Percentiles rank a stretch among this genome's conserved stretches.
Evolutionary conservation across 768 basidiomycete genomes (phyloP).

Genomic region (Fibroporia radiculosa): DNA sequence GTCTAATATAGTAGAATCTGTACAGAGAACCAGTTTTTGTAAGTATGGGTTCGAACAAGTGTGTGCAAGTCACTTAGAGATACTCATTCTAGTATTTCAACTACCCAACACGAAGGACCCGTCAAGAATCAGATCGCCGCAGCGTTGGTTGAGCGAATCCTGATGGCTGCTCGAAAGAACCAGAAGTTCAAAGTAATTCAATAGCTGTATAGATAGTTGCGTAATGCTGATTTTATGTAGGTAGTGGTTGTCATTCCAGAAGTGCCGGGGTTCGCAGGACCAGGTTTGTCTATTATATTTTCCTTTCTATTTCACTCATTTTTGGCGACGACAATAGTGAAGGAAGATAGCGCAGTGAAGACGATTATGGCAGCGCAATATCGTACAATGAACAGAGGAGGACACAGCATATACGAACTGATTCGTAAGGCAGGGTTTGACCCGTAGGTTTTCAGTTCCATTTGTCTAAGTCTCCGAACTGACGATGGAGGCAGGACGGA

Average conservation of each 20-base stretch:
- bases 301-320: no score
- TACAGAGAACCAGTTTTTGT: slow-evolving; percentile 84
- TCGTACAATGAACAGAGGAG: slow-evolving; percentile 86
- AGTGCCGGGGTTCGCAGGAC: slow-evolving; percentile 81
- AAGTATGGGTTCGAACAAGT: slow-evolving; percentile 21
- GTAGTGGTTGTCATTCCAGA: slow-evolving; percentile 87
- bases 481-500: slow-evolving; percentile 42
- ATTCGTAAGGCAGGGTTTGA: slow-evolving; percentile 71
- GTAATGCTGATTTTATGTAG: slow-evolving; percentile 28
- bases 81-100: slow-evolving; percentile 54
- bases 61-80: neutral
- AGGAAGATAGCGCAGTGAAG: slow-evolving; percentile 52
- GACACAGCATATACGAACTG: slow-evolving; percentile 78
- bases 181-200: slow-evolving; percentile 65
- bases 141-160: slow-evolving; percentile 78
- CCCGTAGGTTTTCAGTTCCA: slow-evolving; percentile 41
- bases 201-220: neutral
- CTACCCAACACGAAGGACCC: slow-evolving; percentile 45
- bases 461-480: neutral
- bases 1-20: neutral
- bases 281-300: no score
- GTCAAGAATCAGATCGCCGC: slow-evolving; percentile 79
- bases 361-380: slow-evolving; percentile 87
- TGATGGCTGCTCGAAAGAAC: slow-evolving; percentile 65
- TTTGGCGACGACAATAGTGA: slow-evolving; percentile 40